Conservation (phyloP, 176 grass and related monocot genomes). For the Melocanna baccifera region DNA sequence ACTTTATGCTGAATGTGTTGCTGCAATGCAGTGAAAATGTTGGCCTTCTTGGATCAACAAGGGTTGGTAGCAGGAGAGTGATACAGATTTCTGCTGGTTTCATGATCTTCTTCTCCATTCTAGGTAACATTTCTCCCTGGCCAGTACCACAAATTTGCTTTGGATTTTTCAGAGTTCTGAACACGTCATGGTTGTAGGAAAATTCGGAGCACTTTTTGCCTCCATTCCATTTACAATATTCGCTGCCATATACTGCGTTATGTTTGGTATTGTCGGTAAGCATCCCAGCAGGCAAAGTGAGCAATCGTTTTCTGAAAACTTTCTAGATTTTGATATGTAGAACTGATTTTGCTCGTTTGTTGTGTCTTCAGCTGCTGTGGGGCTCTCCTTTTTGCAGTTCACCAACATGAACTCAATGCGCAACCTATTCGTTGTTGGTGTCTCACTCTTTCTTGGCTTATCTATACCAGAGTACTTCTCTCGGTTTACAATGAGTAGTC, state of each 20-base stretch:
- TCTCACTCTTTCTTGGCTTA: conserved; percentile 90
- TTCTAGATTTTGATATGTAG: neutral
- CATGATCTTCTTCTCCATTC: conserved; percentile 98
- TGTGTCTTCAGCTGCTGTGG: conserved; percentile 68
- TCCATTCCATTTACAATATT: conserved; percentile 96
- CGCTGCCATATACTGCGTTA: conserved; percentile 77
- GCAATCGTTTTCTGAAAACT: neutral
- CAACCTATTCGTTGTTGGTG: conserved; percentile 81
- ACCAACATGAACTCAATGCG: conserved; percentile 99
- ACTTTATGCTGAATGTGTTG: neutral
- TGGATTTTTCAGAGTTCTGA: conserved; percentile 1
- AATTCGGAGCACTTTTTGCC: conserved; percentile 96
- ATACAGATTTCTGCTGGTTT: conserved; percentile 97
- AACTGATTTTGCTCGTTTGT: conserved; percentile 18
- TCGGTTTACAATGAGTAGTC: conserved; percentile 52
- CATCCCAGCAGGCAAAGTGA: neutral
- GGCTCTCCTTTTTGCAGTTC: conserved; percentile 93
- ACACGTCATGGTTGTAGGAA: conserved; percentile 45
- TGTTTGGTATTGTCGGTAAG: conserved; percentile 92
- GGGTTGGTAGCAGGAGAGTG: conserved; percentile 84
- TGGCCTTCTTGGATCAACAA: conserved; percentile 94
- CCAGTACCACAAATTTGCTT: neutral
- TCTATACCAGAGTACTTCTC: conserved; percentile 93
- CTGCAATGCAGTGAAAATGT: conserved; percentile 73
- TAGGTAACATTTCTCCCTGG: conserved; percentile 47